Conservation (phyloP, 257 asterid genomes). For the Cinchona pubescens region DNA sequence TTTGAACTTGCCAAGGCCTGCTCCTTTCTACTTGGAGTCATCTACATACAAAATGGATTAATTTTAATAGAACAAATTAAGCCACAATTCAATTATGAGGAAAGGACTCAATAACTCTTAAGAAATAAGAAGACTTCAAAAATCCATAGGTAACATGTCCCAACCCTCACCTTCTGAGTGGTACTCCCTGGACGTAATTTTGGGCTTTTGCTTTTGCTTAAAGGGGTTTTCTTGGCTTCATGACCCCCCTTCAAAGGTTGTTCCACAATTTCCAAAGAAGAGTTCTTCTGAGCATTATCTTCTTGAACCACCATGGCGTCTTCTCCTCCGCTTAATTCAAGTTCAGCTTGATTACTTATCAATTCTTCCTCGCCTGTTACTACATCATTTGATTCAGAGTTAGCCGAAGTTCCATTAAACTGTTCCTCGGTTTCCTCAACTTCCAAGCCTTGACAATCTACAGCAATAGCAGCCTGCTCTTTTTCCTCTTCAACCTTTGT, state of each 20-base stretch:
- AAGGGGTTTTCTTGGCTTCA: conserved; percentile 24
- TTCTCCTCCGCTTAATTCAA: conserved; percentile 27
- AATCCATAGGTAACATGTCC: conserved; percentile 11
- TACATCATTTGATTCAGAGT: conserved; percentile 23
- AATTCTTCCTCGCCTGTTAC: conserved; percentile 30
- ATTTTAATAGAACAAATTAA: conserved; percentile 17
- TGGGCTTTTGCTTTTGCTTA: conserved; percentile 33
- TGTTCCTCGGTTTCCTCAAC: conserved; percentile 34
- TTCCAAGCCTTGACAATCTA: conserved; percentile 25
- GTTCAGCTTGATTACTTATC: conserved; percentile 21
- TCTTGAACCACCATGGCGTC: conserved; percentile 25
- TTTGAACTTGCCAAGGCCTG: conserved; percentile 28
- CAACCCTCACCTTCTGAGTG: conserved; percentile 52
- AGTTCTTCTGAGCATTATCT: conserved; percentile 16
- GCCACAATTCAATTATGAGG: neutral
- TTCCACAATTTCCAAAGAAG: conserved; percentile 22
- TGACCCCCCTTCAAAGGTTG: conserved; percentile 34
- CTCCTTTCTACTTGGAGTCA: conserved; percentile 47
- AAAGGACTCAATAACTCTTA: too few relatives aligned
- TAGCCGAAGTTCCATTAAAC: conserved; percentile 18
- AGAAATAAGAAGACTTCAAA: neutral
- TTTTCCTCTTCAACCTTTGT: conserved; percentile 6
- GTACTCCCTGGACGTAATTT: conserved; percentile 31
- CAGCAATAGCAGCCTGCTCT: conserved; percentile 23
- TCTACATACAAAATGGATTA: conserved; percentile 38